Conservation (phyloP, 768 basidiomycete genomes). For the Gymnopilus junonius region DNA sequence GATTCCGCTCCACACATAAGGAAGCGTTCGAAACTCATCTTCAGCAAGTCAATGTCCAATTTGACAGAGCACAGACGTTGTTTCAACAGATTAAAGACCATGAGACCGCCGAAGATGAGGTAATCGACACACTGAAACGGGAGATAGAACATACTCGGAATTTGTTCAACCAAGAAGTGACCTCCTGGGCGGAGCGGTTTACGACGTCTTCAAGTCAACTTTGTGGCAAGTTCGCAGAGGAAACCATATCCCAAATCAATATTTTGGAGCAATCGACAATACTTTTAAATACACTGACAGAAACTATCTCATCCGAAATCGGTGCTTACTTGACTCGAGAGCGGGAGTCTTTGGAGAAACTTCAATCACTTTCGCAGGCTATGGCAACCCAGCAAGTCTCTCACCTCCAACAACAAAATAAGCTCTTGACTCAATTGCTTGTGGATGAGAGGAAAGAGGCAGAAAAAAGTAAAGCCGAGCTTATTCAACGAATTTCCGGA, state of each 20-base stretch:
- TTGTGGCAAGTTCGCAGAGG: slow-evolving; percentile 49
- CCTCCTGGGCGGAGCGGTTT: slow-evolving; percentile 58
- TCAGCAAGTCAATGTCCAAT: slow-evolving; percentile 58
- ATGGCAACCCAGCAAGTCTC: slow-evolving; percentile 51
- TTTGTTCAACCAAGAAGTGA: slow-evolving; percentile 54
- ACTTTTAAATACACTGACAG: slow-evolving; percentile 61
- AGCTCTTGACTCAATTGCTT: slow-evolving; percentile 60
- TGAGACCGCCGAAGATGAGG: slow-evolving; percentile 57
- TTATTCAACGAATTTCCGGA: slow-evolving; percentile 75
- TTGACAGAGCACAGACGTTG: slow-evolving; percentile 55
- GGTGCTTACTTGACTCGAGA: slow-evolving; percentile 61
- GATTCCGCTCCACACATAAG: slow-evolving; percentile 60
- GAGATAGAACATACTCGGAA: slow-evolving; percentile 52
- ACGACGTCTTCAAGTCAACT: slow-evolving; percentile 50
- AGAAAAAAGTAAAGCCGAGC: slow-evolving; percentile 69
- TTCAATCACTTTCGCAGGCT: slow-evolving; percentile 51
- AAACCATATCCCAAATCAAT: slow-evolving; percentile 48
- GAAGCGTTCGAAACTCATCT: slow-evolving; percentile 55
- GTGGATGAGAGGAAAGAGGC: slow-evolving; percentile 69
- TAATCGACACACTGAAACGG: slow-evolving; percentile 49
- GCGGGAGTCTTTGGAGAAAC: slow-evolving; percentile 50
- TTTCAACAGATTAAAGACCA: slow-evolving; percentile 59
- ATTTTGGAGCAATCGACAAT: slow-evolving; percentile 63
- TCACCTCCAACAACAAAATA: slow-evolving; percentile 76
- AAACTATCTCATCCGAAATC: slow-evolving; percentile 61